Base-by-base conservation (phyloP, 2,329 filamentous ascomycete species). In the Cucurbitaria berberidis region DNA sequence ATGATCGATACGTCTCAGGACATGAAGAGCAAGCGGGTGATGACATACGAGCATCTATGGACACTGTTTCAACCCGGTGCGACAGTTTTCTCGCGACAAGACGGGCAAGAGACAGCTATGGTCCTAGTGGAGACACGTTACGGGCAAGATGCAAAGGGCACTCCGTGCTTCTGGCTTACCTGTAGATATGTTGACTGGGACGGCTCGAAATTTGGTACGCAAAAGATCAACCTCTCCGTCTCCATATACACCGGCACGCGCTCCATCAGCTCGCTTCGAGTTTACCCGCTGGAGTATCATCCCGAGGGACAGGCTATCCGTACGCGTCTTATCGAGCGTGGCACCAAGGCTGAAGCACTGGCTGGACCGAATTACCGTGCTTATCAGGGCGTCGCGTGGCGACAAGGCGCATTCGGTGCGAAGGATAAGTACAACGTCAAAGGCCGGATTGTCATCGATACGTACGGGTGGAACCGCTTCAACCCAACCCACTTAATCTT, bases 381-480 rank as follows among this genome's bases (percentile, higher is more conserved):
- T 1, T 84, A 84, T 57, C 74, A 79, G 24, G 81, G 81, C 5
- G 60, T 80, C 15, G 70, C 60, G 8, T 79, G 75, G 76, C 66
- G 66, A 22, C 61, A 72, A 5, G 71, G 72, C 5, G 56, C 66
- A 5, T 68, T 72, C 24, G 69, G 69, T 4, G 61, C 59, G 15
- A 73, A 68, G 53, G 74, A 78, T 55, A 77, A 78, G 53, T 76
- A 75, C 53, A 74, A 72, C 51, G 67, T 82, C 53, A 80, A 80
- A 51, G 78, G 79, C 27, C 51, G 63, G 35, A 77, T 84, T 22
- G 77, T 84, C 36, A 79, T 84, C 40, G 82, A 84, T 54, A 76
- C 77, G 0, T 76, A 81, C 29, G 81, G 80, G 32, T 83, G 48
- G 84, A 85, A 75, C 35, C 69, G 67, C 1, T 83, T 82, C 67